phyloP scores from a whole-genome alignment of 148 eudicot genomes.

The Vaccinium macrocarpon region DNA sequence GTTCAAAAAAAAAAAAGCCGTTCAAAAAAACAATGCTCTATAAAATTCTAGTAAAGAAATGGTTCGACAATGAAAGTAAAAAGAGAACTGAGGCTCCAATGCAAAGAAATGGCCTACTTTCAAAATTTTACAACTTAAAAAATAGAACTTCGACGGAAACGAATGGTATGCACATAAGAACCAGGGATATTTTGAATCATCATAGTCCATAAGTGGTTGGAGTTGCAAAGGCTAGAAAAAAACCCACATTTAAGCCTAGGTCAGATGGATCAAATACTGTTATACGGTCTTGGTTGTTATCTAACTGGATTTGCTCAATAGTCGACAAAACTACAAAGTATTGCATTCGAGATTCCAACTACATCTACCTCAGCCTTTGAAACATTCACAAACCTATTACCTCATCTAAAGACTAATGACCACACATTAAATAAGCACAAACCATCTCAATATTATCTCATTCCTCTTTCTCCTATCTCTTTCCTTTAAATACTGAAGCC shows the following conservation, averaged over 20 bases:
- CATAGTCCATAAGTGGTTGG: neutral
- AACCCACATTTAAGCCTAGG: neutral
- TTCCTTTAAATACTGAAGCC: neutral
- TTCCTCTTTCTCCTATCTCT: neutral
- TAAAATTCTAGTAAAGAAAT: conserved; percentile 3
- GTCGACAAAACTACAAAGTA: neutral
- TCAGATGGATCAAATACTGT: neutral
- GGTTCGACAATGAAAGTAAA: neutral
- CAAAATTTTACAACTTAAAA: too few species aligned
- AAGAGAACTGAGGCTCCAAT: neutral
- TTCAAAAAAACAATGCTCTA: too few species aligned
- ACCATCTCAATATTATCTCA: neutral
- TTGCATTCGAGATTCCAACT: too few species aligned
- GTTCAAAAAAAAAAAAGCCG: too few species aligned
- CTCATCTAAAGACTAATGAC: neutral
- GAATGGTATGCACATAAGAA: neutral
- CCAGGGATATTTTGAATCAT: neutral
- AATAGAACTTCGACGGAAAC: neutral
- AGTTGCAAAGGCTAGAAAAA: neutral
- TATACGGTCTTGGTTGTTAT: neutral
- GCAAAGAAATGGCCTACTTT: neutral
- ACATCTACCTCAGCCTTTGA: neutral
- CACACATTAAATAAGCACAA: neutral
- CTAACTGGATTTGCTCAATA: neutral
- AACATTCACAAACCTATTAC: neutral